phyloP scores from a whole-genome alignment of 164 flowering plant genomes.

The Hamamelis virginiana region DNA sequence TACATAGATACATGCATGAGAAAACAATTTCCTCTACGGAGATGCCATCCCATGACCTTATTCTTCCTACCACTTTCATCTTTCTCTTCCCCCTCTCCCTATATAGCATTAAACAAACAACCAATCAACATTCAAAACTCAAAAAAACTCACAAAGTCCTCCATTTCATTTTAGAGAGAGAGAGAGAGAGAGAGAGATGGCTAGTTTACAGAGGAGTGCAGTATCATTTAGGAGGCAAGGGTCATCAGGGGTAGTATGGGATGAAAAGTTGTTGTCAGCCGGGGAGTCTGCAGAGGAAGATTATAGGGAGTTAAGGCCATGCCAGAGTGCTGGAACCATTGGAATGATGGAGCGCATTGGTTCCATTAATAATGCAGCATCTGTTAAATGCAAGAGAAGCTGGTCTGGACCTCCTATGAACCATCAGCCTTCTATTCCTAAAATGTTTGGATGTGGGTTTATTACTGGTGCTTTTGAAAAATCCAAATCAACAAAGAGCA shows the following conservation, averaged over 20 bases:
- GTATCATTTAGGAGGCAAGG: conserved; percentile 33
- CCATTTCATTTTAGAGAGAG: not conserved
- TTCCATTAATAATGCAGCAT: not conserved
- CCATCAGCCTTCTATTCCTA: too few species aligned
- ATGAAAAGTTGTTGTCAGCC: conserved; percentile 15
- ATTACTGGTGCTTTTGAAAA: too few species aligned
- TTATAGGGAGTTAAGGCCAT: conserved; percentile 11
- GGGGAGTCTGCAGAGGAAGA: conserved; percentile 11
- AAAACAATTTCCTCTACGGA: not conserved
- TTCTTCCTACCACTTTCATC: too few species aligned
- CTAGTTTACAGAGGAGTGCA: conserved; percentile 23
- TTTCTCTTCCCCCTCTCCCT: not conserved
- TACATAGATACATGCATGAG: not conserved
- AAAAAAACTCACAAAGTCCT: not conserved
- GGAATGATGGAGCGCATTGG: not conserved
- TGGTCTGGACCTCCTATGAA: too few species aligned
- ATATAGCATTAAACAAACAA: not conserved
- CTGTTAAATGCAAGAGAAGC: too few species aligned
- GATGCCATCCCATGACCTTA: conserved; percentile 2
- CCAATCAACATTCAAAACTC: not conserved
- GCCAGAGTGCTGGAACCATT: conserved; percentile 3
- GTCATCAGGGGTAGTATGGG: conserved; percentile 34
- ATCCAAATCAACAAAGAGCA: too few species aligned
- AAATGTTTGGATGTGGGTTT: too few species aligned
- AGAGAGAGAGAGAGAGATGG: conserved; percentile 13